Evolutionary conservation across 352 stramenopile species (phyloP).

Genomic region (Pythium volutum): DNA sequence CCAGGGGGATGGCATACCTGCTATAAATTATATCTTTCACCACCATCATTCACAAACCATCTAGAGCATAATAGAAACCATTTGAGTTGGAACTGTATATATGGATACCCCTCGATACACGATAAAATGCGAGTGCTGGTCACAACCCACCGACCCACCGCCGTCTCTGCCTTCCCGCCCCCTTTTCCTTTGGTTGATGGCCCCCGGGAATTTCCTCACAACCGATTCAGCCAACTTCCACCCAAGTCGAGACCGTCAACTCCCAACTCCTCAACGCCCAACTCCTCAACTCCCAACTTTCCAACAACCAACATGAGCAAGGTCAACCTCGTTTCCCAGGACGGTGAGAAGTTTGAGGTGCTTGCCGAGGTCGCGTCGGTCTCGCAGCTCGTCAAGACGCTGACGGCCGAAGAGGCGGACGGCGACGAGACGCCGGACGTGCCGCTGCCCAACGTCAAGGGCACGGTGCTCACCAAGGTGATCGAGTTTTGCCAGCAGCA

Average conservation of each 20-base stretch:
- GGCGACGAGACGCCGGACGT: constrained; percentile 42
- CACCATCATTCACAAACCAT: background rate
- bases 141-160: background rate
- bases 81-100: background rate
- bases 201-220: background rate
- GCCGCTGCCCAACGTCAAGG: constrained; percentile 60
- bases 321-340: constrained; percentile 51
- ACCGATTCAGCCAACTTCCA: constrained; percentile 2
- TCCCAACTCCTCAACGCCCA: background rate
- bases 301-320: constrained; percentile 24
- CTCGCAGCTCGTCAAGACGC: constrained; percentile 54
- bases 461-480: constrained; percentile 44
- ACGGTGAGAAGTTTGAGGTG: constrained; percentile 58
- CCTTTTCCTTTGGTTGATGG: constrained; percentile 1
- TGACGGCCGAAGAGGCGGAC: constrained; percentile 37
- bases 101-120: background rate
- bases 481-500: constrained; percentile 62
- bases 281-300: background rate
- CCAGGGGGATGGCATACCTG: background rate
- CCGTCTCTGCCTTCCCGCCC: background rate
- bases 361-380: constrained; percentile 31
- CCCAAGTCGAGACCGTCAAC: background rate
- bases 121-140: constrained; percentile 3
- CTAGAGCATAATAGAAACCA: no score
- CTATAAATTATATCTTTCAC: background rate